Conservation (phyloP, 345 rosid genomes). For the Gossypioides kirkii region DNA sequence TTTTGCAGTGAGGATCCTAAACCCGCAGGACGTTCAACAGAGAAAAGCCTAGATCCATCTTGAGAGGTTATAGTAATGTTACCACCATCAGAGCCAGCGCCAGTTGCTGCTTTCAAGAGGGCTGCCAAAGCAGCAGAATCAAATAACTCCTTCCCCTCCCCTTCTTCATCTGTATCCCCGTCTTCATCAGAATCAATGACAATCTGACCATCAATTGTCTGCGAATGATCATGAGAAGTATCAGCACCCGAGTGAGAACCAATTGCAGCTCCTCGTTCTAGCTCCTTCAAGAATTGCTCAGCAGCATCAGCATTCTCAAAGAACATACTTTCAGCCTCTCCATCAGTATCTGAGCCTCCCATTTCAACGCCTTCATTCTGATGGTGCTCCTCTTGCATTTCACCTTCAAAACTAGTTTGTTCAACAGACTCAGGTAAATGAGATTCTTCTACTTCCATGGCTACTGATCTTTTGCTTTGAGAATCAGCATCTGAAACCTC, state of each 20-base stretch:
- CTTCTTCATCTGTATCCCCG: slow-evolving; percentile 76
- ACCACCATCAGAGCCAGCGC: slow-evolving; percentile 57
- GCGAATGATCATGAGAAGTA: slow-evolving; percentile 48
- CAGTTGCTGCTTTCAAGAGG: slow-evolving; percentile 83
- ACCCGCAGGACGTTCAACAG: slow-evolving; percentile 91
- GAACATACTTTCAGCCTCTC: slow-evolving; percentile 55
- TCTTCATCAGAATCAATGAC: slow-evolving; percentile 87
- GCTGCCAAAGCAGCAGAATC: slow-evolving; percentile 93
- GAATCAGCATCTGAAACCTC: slow-evolving; percentile 18
- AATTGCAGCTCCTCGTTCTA: slow-evolving; percentile 51
- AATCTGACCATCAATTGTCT: slow-evolving; percentile 72
- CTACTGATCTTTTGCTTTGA: slow-evolving; percentile 12
- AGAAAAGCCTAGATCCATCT: slow-evolving; percentile 88
- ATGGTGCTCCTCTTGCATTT: slow-evolving; percentile 30
- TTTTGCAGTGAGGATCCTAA: slow-evolving; percentile 76
- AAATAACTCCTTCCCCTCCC: slow-evolving; percentile 74
- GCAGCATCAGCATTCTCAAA: slow-evolving; percentile 84
- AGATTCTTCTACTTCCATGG: slow-evolving; percentile 15
- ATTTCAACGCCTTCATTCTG: slow-evolving; percentile 32
- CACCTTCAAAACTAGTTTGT: slow-evolving; percentile 26
- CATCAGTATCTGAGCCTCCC: slow-evolving; percentile 51
- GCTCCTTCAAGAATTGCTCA: slow-evolving; percentile 71
- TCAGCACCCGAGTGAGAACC: slow-evolving; percentile 54
- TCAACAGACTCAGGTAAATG: slow-evolving; percentile 13
- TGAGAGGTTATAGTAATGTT: slow-evolving; percentile 61